Evolutionary conservation across 192 early-diverging fungal species (phyloP).

Genomic region (Backusella tuberculispora): DNA sequence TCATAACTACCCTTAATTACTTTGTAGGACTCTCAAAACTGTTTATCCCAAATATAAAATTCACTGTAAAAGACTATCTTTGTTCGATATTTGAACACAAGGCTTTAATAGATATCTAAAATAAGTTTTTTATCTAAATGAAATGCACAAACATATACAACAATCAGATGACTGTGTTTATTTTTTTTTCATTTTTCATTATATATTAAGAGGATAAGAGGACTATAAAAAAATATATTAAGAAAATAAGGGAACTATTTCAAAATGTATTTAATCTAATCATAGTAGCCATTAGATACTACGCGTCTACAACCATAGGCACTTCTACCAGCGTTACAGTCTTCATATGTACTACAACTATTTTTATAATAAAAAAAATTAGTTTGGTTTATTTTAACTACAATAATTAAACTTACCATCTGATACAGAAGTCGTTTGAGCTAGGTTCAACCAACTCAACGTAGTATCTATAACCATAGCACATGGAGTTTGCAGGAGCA

Average conservation of each 20-base stretch:
- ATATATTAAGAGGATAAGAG: background rate
- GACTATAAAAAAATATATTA: background rate
- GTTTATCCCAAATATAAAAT: no score
- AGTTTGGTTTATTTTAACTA: background rate
- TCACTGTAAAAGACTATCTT: no score
- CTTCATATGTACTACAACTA: conserved; percentile 37
- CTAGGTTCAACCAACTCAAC: conserved; percentile 47
- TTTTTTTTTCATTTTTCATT: background rate
- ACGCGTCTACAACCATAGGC: conserved; percentile 60
- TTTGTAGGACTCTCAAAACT: no score
- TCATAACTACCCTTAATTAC: no score
- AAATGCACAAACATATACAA: no score
- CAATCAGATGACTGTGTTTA: no score
- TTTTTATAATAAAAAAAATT: background rate
- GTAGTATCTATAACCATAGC: conserved; percentile 38
- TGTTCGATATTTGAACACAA: no score
- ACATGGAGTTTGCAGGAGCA: conserved; percentile 29
- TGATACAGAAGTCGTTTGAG: conserved; percentile 38
- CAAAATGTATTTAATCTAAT: background rate
- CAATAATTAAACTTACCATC: conserved; percentile 19
- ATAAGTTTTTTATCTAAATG: no score
- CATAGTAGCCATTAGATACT: conserved; percentile 55
- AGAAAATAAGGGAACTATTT: background rate
- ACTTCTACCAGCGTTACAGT: conserved; percentile 49
- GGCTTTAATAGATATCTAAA: no score